Percentiles rank a stretch among this genome's conserved stretches.
Evolutionary conservation across 1,284 basidiomycete species (phyloP).

Genomic region (Omphalotus olearius): DNA sequence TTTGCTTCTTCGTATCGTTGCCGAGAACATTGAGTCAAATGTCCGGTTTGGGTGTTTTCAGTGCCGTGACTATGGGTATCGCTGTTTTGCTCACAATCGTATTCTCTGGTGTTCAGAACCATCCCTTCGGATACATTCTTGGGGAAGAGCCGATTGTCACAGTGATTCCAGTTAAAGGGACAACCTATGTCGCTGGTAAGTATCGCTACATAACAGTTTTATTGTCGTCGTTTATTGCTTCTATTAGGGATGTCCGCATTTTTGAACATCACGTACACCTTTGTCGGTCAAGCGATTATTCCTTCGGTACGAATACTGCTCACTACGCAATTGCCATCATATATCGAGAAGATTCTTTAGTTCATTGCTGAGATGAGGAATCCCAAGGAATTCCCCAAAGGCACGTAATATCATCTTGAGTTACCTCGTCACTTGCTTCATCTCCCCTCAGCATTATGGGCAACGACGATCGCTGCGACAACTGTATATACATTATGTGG

Average conservation of each 20-base stretch:
- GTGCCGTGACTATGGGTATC: conserved; percentile 51
- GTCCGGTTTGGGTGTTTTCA: conserved; percentile 37
- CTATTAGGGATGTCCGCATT: conserved; percentile 37
- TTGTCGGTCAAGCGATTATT: conserved; percentile 55
- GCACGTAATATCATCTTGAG: conserved; percentile 23
- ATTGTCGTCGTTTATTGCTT: not conserved
- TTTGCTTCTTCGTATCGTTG: conserved; percentile 45
- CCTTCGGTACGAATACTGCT: conserved; percentile 28
- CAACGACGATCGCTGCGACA: conserved; percentile 48
- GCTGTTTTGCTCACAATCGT: conserved; percentile 52
- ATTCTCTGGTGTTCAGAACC: conserved; percentile 47
- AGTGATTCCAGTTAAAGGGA: conserved; percentile 36
- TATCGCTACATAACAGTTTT: conserved; percentile 24
- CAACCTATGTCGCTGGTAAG: conserved; percentile 51
- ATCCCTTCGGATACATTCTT: conserved; percentile 35
- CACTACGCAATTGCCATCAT: not conserved
- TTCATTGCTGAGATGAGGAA: conserved; percentile 58
- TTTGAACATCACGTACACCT: conserved; percentile 52
- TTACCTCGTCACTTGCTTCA: not conserved
- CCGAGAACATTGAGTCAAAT: conserved; percentile 52
- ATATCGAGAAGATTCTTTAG: conserved; percentile 14
- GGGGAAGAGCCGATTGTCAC: conserved; percentile 37
- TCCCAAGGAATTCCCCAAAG: conserved; percentile 63
- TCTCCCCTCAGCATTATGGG: conserved; percentile 34
- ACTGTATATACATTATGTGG: conserved; percentile 59